Conservation (phyloP, 768 basidiomycete species). For the Tricholoma sp. region DNA sequence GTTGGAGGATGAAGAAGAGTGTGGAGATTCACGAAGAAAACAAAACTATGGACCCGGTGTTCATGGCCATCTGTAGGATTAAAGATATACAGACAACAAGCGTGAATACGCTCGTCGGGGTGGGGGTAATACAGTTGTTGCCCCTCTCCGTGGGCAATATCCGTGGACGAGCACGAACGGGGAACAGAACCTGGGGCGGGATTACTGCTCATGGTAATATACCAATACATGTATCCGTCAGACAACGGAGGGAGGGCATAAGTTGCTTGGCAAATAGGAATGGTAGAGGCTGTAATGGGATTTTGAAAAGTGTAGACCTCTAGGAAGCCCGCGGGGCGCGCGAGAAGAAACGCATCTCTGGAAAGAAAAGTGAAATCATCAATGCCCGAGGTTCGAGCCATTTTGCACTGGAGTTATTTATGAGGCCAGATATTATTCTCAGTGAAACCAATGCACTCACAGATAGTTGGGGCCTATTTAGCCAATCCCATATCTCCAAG, state of each 20-base stretch:
- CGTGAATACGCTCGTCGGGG: conserved; percentile 45
- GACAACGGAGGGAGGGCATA: conserved; percentile 41
- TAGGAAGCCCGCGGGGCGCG: conserved; percentile 40
- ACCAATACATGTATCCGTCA: conserved; percentile 45
- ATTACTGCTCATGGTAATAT: conserved; percentile 50
- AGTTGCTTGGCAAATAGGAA: conserved; percentile 30
- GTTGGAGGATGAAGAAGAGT: conserved; percentile 29
- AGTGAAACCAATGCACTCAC: conserved; percentile 24
- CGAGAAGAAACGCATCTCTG: conserved; percentile 39
- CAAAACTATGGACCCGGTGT: conserved; percentile 40
- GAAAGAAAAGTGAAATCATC: conserved; percentile 52
- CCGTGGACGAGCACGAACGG: conserved; percentile 9
- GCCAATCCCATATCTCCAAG: conserved; percentile 51
- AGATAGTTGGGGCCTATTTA: conserved; percentile 32
- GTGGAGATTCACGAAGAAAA: conserved; percentile 44
- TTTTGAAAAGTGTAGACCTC: conserved; percentile 45
- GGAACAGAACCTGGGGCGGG: conserved; percentile 41
- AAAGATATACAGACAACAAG: conserved; percentile 44
- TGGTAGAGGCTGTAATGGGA: conserved; percentile 23
- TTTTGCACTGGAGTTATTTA: conserved; percentile 28
- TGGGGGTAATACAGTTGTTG: conserved; percentile 40
- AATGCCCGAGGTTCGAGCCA: conserved; percentile 38
- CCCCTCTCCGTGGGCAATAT: conserved; percentile 8
- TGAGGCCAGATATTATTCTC: neutral
- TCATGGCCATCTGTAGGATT: conserved; percentile 33